A percentile compares a stretch with the other conserved stretches of the same genome.
Conservation (phyloP, 2,329 filamentous ascomycete genomes). For the Ophiostoma sp. region DNA sequence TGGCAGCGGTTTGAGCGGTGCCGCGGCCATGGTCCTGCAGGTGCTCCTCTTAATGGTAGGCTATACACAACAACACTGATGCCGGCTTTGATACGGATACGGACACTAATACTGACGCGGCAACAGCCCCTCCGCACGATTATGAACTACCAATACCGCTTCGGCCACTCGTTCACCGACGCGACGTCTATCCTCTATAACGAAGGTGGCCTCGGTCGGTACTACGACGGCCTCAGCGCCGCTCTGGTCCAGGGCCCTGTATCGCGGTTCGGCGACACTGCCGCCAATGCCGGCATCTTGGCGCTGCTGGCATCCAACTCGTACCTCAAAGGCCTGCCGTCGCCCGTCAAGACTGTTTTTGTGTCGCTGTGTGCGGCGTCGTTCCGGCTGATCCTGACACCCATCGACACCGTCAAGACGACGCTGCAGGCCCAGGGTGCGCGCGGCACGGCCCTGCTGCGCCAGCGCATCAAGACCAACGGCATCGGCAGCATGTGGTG, state of each 20-base stretch:
- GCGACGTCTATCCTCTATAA: slow-evolving; percentile 39
- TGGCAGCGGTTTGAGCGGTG: slow-evolving; percentile 43
- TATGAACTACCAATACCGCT: slow-evolving; percentile 49
- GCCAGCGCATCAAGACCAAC: slow-evolving; percentile 41
- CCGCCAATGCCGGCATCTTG: slow-evolving; percentile 46
- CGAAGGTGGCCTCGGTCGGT: slow-evolving; percentile 40
- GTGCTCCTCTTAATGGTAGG: slow-evolving; percentile 41
- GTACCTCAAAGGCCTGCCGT: slow-evolving; percentile 40
- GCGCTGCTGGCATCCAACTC: slow-evolving; percentile 44
- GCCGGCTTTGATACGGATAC: neutral
- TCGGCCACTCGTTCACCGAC: slow-evolving; percentile 38
- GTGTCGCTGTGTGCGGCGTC: slow-evolving; percentile 43
- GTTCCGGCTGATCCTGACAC: slow-evolving; percentile 45
- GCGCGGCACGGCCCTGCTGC: slow-evolving; percentile 39
- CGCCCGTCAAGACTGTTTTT: slow-evolving; percentile 42
- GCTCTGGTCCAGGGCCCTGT: slow-evolving; percentile 44
- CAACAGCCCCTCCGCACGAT: slow-evolving; percentile 40
- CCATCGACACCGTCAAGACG: slow-evolving; percentile 47
- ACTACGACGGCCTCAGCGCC: slow-evolving; percentile 43
- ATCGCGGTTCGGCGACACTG: slow-evolving; percentile 44
- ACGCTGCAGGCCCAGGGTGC: slow-evolving; percentile 45
- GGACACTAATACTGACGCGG: neutral
- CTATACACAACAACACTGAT: neutral
- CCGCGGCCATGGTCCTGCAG: slow-evolving; percentile 45
- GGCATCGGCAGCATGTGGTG: slow-evolving; percentile 45